These are phyloP conservation scores for Xerocomellus dryophilus DNA, from an alignment of 768 basidiomycete genomes.

Conservation along the genomic window DNA sequence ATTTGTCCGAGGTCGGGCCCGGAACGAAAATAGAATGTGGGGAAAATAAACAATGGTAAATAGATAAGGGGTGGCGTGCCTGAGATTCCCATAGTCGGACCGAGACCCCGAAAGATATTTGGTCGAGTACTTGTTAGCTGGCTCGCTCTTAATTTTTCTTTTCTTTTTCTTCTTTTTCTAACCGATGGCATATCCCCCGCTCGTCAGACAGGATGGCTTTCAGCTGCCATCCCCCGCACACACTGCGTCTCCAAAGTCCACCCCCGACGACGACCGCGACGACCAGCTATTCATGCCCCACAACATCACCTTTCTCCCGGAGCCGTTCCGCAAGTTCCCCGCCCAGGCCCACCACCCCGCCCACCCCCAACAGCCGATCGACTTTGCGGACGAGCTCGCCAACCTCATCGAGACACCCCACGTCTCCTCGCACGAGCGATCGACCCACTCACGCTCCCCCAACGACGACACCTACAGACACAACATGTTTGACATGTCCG, in stretches of 20 bases:
- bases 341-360: constrained; percentile 14
- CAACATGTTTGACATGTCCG: constrained; percentile 64
- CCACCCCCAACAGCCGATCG: constrained; percentile 34
- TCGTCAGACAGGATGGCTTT: constrained; percentile 71
- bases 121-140: neutral
- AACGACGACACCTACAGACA: constrained; percentile 46
- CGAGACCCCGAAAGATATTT: constrained; percentile 32
- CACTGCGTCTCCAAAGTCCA: constrained; percentile 27
- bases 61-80: constrained; percentile 12
- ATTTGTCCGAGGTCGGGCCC: constrained; percentile 16
- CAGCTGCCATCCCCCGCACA: constrained; percentile 51
- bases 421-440: constrained; percentile 39
- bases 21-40: constrained; percentile 21
- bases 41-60: constrained; percentile 18
- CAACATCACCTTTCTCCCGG: constrained; percentile 46
- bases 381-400: constrained; percentile 70
- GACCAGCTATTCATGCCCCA: constrained; percentile 44
- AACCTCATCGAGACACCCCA: constrained; percentile 46
- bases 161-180: neutral
- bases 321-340: constrained; percentile 55
- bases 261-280: constrained; percentile 30
- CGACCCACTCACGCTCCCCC: constrained; percentile 40
- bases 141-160: neutral
- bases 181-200: constrained; percentile 29
- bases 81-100: constrained; percentile 32